phyloP scores from a whole-genome alignment of 1,284 basidiomycete species.

The Cryptococcus sp. region DNA sequence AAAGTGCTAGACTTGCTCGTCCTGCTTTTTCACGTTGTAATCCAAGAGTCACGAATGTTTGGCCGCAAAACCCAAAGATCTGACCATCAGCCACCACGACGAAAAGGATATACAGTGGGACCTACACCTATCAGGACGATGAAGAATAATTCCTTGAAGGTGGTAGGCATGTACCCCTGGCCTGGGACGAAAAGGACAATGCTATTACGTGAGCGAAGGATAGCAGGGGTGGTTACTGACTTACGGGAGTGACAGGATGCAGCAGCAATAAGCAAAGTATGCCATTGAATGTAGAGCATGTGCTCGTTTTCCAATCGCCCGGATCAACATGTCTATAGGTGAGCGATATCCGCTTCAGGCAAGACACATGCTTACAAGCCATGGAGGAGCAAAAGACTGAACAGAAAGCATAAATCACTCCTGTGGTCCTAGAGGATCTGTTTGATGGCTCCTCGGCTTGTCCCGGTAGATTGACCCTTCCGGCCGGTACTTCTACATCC shows the following conservation, averaged over 20 bases:
- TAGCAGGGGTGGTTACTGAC: constrained; percentile 23
- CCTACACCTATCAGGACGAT: constrained; percentile 51
- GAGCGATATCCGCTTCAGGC: no score
- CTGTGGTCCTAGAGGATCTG: constrained; percentile 1
- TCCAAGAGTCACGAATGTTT: constrained; percentile 51
- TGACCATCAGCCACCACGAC: constrained; percentile 30
- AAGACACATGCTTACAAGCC: constrained; percentile 37
- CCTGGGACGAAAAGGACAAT: constrained; percentile 17
- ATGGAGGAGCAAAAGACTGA: constrained; percentile 32
- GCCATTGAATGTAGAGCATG: constrained; percentile 68
- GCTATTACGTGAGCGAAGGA: constrained; percentile 6
- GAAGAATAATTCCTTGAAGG: constrained; percentile 15
- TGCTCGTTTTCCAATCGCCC: constrained; percentile 67
- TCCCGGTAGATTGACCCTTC: constrained; percentile 27
- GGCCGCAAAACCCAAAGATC: constrained; percentile 59
- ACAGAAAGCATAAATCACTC: constrained; percentile 34
- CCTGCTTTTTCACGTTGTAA: constrained; percentile 48
- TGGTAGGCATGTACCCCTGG: constrained; percentile 7
- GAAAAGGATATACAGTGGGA: constrained; percentile 26
- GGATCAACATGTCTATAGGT: constrained; percentile 61
- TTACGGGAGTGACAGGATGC: constrained; percentile 55
- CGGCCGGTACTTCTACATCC: constrained; percentile 8
- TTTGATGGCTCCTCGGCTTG: constrained; percentile 16
- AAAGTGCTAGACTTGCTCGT: constrained; percentile 45
- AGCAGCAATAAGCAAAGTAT: constrained; percentile 62